Percentiles rank a stretch among this genome's conserved stretches.
phyloP scores from a whole-genome alignment of 371 early-diverging fungal species.

The Zychaea mexicana region DNA sequence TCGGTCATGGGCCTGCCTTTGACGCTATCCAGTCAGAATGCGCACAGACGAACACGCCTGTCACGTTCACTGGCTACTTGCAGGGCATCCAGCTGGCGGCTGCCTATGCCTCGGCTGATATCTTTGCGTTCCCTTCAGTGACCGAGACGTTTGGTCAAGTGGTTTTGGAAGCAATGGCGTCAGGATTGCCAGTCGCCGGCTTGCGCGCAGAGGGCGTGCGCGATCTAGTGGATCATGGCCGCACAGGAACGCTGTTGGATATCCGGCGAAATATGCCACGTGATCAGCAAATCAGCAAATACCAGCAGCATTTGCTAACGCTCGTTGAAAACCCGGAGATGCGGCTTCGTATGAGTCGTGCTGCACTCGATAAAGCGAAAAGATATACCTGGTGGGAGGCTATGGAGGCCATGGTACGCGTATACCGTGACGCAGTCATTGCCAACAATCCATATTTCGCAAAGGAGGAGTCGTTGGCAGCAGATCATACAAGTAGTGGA shows the following conservation, averaged over 20 bases:
- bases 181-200: constrained; percentile 45
- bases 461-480: neutral
- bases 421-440: constrained; percentile 31
- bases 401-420: constrained; percentile 43
- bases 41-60: constrained; percentile 21
- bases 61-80: constrained; percentile 51
- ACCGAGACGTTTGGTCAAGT: constrained; percentile 59
- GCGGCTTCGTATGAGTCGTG: constrained; percentile 22
- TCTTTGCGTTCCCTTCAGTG: constrained; percentile 49
- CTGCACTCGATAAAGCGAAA: constrained; percentile 28
- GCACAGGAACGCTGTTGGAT: constrained; percentile 44
- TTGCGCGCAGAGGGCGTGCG: constrained; percentile 47
- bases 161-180: constrained; percentile 51
- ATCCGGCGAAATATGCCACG: constrained; percentile 10
- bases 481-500: neutral
- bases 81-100: constrained; percentile 35
- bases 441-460: neutral
- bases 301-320: constrained; percentile 20
- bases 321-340: constrained; percentile 19
- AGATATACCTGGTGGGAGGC: constrained; percentile 50
- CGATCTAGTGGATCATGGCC: constrained; percentile 41
- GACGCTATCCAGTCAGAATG: constrained; percentile 33
- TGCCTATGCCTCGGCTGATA: constrained; percentile 52
- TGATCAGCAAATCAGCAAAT: constrained; percentile 22
- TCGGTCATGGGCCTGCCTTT: constrained; percentile 54